Evolutionary conservation across 2,329 filamentous ascomycete species (phyloP).

Genomic region (Arthrobotrys musiformis): DNA sequence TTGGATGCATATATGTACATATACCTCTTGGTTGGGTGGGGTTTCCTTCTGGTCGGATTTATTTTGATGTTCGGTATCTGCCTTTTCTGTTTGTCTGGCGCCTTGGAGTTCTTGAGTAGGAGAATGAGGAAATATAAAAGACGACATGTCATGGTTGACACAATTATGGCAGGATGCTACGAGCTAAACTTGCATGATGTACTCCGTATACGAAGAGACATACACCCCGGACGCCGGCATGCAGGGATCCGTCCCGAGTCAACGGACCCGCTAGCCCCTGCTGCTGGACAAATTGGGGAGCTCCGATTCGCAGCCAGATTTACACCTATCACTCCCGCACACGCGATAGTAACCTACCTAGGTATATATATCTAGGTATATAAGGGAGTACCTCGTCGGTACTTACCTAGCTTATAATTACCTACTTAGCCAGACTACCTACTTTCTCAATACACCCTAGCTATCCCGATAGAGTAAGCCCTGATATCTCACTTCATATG

Average conservation of each 20-base stretch:
- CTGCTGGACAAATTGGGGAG: conserved; percentile 20
- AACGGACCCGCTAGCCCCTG: too few relatives aligned
- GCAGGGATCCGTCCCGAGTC: conserved; percentile 6
- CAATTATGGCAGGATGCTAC: too few relatives aligned
- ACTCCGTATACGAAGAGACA: too few relatives aligned
- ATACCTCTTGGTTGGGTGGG: not conserved
- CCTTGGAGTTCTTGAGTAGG: not conserved
- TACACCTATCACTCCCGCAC: conserved; percentile 13
- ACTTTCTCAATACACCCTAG: not conserved
- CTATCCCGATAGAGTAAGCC: too few relatives aligned
- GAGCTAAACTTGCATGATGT: too few relatives aligned
- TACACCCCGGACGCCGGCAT: conserved; percentile 1
- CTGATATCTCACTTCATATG: too few relatives aligned
- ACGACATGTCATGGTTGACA: conserved; percentile 33
- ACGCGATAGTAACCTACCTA: not conserved
- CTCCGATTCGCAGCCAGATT: conserved; percentile 46
- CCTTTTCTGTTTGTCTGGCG: conserved; percentile 18
- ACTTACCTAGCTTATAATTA: too few relatives aligned
- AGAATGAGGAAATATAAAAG: conserved; percentile 36
- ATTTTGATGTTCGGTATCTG: not conserved
- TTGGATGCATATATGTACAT: not conserved
- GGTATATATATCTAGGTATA: too few relatives aligned
- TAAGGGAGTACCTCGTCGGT: too few relatives aligned
- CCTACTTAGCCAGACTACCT: too few relatives aligned
- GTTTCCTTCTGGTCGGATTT: not conserved